Percentiles rank a stretch among this genome's conserved stretches.
These are phyloP conservation scores for Russula foetens DNA, from an alignment of 768 basidiomycete genomes.

Conservation along the genomic window DNA sequence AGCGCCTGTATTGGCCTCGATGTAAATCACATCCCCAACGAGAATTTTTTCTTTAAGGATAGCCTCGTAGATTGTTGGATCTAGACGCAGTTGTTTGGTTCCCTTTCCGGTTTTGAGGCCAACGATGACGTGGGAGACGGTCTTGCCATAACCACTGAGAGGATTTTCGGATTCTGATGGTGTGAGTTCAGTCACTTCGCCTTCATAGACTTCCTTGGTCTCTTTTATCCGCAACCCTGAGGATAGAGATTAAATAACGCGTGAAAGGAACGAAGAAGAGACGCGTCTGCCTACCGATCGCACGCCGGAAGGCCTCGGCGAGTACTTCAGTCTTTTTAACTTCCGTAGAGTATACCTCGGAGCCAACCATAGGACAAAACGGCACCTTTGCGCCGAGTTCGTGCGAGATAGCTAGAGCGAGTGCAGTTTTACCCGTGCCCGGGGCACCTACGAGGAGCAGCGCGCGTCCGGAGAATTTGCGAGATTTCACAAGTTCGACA, in stretches of 20 bases:
- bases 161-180: conserved; percentile 97
- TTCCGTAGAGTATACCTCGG: conserved; percentile 93
- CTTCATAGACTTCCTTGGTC: conserved; percentile 98
- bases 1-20: conserved; percentile 89
- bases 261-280: not conserved
- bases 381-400: conserved; percentile 93
- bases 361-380: conserved; percentile 98
- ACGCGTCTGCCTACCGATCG: conserved; percentile 65
- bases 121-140: conserved; percentile 94
- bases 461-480: conserved; percentile 91
- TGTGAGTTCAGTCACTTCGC: conserved; percentile 95
- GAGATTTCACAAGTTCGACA: conserved; percentile 82
- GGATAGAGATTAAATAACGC: conserved; percentile 7
- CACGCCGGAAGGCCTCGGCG: conserved; percentile 88
- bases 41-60: conserved; percentile 96
- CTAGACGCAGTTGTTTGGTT: conserved; percentile 89
- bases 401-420: conserved; percentile 91
- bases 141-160: conserved; percentile 95
- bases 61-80: conserved; percentile 94
- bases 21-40: conserved; percentile 94
- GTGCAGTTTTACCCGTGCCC: conserved; percentile 96
- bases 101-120: conserved; percentile 83
- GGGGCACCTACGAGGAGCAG: conserved; percentile 91
- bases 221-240: conserved; percentile 95
- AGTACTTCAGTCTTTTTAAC: conserved; percentile 99